phyloP scores from a whole-genome alignment of 768 basidiomycete genomes.

The Imleria badia region DNA sequence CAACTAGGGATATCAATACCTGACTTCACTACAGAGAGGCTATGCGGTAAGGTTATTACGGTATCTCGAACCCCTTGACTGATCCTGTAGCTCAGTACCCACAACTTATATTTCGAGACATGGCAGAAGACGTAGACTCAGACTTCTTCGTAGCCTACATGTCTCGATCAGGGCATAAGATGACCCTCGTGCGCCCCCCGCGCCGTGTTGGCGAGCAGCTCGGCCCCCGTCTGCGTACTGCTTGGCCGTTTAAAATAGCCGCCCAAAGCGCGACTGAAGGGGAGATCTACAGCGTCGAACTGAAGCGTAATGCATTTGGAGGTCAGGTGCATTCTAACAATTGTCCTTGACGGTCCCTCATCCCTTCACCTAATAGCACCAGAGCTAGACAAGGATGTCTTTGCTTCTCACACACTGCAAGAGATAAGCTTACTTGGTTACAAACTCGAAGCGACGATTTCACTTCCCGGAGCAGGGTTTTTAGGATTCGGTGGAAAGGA shows the following conservation, averaged over 20 bases:
- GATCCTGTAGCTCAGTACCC: constrained; percentile 43
- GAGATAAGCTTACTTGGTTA: constrained; percentile 57
- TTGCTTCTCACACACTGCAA: constrained; percentile 63
- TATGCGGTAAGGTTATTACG: constrained; percentile 42
- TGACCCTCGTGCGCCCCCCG: constrained; percentile 46
- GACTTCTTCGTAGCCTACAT: constrained; percentile 68
- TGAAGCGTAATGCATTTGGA: constrained; percentile 44
- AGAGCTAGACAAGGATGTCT: constrained; percentile 51
- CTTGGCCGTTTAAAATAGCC: constrained; percentile 43
- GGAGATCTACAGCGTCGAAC: constrained; percentile 53
- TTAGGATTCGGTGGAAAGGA: constrained; percentile 43
- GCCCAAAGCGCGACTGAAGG: constrained; percentile 47
- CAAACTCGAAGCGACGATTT: constrained; percentile 65
- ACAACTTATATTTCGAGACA: constrained; percentile 65
- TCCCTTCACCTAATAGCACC: constrained; percentile 28
- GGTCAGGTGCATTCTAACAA: constrained; percentile 18
- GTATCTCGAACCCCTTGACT: constrained; percentile 6
- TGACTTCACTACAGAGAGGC: constrained; percentile 59
- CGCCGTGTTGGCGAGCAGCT: constrained; percentile 38
- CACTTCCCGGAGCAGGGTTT: constrained; percentile 45
- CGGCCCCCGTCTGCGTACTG: constrained; percentile 37
- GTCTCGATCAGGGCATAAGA: constrained; percentile 56
- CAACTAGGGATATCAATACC: constrained; percentile 68
- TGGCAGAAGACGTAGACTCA: constrained; percentile 45
- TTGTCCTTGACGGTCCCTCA: not conserved